Evolutionary conservation across 2,329 filamentous ascomycete genomes (phyloP).

Genomic region (Apiospora saccharicola): DNA sequence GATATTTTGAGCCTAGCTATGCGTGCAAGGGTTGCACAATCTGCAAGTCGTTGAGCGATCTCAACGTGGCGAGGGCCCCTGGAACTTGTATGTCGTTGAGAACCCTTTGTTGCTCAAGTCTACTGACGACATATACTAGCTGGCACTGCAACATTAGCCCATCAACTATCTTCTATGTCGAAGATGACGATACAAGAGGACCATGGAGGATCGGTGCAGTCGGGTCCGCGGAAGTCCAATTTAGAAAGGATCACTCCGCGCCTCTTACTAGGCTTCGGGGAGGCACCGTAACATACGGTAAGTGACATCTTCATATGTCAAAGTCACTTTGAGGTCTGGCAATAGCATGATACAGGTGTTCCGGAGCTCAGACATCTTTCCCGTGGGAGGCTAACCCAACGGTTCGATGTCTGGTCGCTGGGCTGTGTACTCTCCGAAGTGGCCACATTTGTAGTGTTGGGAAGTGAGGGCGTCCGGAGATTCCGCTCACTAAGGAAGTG

Average conservation of each 20-base stretch:
- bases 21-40: neutral
- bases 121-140: neutral
- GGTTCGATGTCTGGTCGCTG: neutral
- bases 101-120: no score
- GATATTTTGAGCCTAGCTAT: no score
- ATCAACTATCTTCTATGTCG: neutral
- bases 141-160: neutral
- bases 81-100: no score
- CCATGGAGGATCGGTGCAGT: no score
- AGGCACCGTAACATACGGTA: neutral
- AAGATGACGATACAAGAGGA: rapidly evolving
- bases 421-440: neutral
- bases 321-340: neutral
- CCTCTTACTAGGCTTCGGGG: neutral
- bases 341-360: neutral
- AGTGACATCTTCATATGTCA: rapidly evolving
- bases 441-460: neutral
- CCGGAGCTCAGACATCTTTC: neutral
- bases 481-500: neutral
- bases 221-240: no score
- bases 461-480: neutral
- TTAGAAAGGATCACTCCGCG: no score
- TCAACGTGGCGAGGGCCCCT: neutral
- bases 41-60: no score
- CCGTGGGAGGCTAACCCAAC: neutral